Conservation (phyloP, 331 rosid genomes). For the Dryas integrifolia region DNA sequence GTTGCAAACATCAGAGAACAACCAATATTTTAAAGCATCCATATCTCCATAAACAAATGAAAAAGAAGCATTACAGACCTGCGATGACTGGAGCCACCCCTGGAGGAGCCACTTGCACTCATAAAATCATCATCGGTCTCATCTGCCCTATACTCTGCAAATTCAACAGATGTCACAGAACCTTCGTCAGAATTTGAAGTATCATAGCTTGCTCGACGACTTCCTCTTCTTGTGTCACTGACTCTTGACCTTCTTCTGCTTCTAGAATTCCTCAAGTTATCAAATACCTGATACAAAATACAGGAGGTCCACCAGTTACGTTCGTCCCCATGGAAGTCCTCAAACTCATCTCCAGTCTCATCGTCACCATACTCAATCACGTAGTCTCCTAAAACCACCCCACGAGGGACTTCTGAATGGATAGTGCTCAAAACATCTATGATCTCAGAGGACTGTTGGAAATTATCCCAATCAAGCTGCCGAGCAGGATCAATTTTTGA, state of each 20-base stretch:
- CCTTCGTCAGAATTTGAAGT: slow-evolving; percentile 80
- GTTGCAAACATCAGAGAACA: neutral
- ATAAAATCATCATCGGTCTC: slow-evolving; percentile 71
- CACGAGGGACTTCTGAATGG: slow-evolving; percentile 85
- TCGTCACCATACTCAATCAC: slow-evolving; percentile 93
- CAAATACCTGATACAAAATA: slow-evolving; percentile 80
- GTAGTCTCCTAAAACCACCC: slow-evolving; percentile 90
- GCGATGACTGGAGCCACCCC: slow-evolving; percentile 58
- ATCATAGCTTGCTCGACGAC: slow-evolving; percentile 65
- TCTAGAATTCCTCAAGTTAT: slow-evolving; percentile 80
- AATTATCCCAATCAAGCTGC: slow-evolving; percentile 95
- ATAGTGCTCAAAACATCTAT: slow-evolving; percentile 94
- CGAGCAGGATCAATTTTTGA: slow-evolving; percentile 90
- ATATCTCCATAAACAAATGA: neutral
- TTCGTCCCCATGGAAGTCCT: slow-evolving; percentile 79
- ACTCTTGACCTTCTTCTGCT: slow-evolving; percentile 80
- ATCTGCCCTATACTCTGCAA: slow-evolving; percentile 60
- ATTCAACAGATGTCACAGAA: slow-evolving; percentile 71
- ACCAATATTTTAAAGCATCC: neutral
- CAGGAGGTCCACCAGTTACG: slow-evolving; percentile 99
- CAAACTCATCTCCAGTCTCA: slow-evolving; percentile 77
- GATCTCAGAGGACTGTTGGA: slow-evolving; percentile 96
- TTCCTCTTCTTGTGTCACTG: slow-evolving; percentile 60
- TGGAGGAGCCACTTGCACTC: slow-evolving; percentile 52
- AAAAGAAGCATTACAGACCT: slow-evolving; percentile 48